A percentile compares a stretch with the other conserved stretches of the same genome.
phyloP scores from a whole-genome alignment of 2,329 filamentous ascomycete genomes.

The Helminthosporium solani region DNA sequence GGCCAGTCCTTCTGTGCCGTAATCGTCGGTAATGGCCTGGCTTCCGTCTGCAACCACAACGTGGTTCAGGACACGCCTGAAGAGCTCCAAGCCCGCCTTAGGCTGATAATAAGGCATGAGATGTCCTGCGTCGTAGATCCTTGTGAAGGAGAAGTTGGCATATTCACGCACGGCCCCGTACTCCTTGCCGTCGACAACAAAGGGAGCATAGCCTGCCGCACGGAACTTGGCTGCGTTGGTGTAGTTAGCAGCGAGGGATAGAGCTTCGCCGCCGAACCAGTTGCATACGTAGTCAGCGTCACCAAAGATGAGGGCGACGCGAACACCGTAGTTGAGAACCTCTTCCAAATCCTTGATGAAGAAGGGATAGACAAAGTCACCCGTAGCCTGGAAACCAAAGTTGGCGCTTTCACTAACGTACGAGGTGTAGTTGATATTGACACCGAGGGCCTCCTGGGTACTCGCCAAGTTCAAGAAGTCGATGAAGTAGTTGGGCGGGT shows the following conservation, averaged over 20 bases:
- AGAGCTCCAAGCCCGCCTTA: constrained; percentile 30
- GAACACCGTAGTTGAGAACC: constrained; percentile 56
- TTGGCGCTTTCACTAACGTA: constrained; percentile 31
- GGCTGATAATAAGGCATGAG: constrained; percentile 50
- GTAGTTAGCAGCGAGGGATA: constrained; percentile 61
- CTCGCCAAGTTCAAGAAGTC: constrained; percentile 55
- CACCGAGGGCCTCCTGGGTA: constrained; percentile 52
- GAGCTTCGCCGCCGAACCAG: constrained; percentile 72
- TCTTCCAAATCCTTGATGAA: constrained; percentile 51
- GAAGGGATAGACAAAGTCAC: constrained; percentile 49
- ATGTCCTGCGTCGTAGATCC: constrained; percentile 56
- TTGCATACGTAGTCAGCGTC: constrained; percentile 61
- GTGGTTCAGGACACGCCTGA: constrained; percentile 30
- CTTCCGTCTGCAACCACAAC: constrained; percentile 33
- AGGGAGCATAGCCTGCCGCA: constrained; percentile 70
- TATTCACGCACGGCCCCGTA: constrained; percentile 71
- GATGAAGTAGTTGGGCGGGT: constrained; percentile 52
- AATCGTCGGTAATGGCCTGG: constrained; percentile 26
- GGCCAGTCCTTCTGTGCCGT: constrained; percentile 33
- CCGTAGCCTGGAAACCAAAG: constrained; percentile 47
- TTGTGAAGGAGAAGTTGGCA: constrained; percentile 61
- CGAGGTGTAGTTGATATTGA: constrained; percentile 59
- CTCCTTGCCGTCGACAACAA: constrained; percentile 60
- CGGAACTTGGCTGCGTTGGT: constrained; percentile 55
- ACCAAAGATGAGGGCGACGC: constrained; percentile 58